Percentiles rank a stretch among this genome's conserved stretches.
These are phyloP conservation scores for Pezicula neosporulosa DNA, from an alignment of 2,329 filamentous ascomycete genomes.

Conservation along the genomic window DNA sequence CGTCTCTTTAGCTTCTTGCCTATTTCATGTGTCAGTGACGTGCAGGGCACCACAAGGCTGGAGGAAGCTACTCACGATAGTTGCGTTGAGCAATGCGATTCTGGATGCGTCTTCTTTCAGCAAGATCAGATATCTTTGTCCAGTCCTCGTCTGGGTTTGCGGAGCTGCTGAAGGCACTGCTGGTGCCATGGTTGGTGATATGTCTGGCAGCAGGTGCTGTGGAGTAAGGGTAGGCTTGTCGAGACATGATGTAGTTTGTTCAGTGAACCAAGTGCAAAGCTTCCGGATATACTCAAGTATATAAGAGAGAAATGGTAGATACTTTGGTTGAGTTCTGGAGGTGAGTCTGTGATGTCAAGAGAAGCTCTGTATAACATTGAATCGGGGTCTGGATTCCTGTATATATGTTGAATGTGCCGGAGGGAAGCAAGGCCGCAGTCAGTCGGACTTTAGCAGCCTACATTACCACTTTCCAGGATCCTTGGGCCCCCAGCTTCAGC, in stretches of 20 bases:
- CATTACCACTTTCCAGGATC: too few species aligned
- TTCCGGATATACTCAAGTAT: too few species aligned
- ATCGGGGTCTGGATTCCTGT: constrained; percentile 2
- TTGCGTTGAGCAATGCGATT: constrained; percentile 97
- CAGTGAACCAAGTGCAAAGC: too few species aligned
- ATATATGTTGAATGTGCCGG: constrained; percentile 6
- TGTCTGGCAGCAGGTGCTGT: constrained; percentile 45
- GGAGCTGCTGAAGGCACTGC: constrained; percentile 91
- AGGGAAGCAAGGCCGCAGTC: too few species aligned
- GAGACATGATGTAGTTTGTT: constrained; percentile 23
- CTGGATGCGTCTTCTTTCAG: constrained; percentile 89
- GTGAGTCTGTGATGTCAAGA: not conserved
- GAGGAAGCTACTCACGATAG: constrained; percentile 68
- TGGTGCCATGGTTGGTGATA: constrained; percentile 72
- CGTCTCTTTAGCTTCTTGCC: constrained; percentile 92
- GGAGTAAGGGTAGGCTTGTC: constrained; percentile 27
- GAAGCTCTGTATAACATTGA: constrained; percentile 1
- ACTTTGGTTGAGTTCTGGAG: too few species aligned
- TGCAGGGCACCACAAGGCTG: not conserved
- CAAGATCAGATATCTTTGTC: constrained; percentile 98
- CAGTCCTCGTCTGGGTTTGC: constrained; percentile 97
- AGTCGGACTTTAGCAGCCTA: too few species aligned
- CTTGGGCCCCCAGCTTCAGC: not conserved
- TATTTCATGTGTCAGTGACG: constrained; percentile 32
- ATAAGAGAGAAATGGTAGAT: too few species aligned